phyloP scores from a whole-genome alignment of 148 eudicot genomes.

The Cornus florida region DNA sequence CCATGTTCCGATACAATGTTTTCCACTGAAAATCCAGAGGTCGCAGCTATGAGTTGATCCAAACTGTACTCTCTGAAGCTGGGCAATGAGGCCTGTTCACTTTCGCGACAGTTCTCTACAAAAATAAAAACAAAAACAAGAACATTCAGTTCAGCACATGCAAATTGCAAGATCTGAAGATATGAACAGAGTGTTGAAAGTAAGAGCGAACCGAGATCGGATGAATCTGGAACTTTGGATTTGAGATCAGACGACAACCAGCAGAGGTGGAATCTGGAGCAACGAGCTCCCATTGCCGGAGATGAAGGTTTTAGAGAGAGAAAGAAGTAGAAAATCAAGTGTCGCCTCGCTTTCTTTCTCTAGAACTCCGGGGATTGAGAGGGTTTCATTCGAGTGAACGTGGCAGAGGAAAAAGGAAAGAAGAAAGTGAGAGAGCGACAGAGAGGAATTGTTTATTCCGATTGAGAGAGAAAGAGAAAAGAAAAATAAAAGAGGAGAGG shows the following conservation, averaged over 20 bases:
- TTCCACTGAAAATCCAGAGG: slow-evolving; percentile 65
- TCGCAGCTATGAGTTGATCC: slow-evolving; percentile 63
- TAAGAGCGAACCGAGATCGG: slow-evolving; percentile 50
- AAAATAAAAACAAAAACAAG: slow-evolving; percentile 4
- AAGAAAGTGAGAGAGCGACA: not conserved
- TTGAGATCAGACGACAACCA: slow-evolving; percentile 55
- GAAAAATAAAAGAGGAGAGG: slow-evolving; percentile 12
- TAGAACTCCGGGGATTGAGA: not conserved
- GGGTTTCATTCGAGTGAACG: slow-evolving; percentile 12
- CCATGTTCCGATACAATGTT: slow-evolving; percentile 88
- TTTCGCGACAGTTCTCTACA: slow-evolving; percentile 46
- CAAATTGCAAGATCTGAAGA: not conserved
- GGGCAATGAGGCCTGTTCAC: slow-evolving; percentile 51
- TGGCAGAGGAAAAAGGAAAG: no score
- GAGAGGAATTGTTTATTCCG: slow-evolving; percentile 12
- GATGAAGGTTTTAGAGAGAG: slow-evolving; percentile 14
- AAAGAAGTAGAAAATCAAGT: slow-evolving; percentile 17
- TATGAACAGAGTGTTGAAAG: not conserved
- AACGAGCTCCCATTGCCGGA: slow-evolving; percentile 62
- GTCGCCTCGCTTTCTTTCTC: slow-evolving; percentile 20
- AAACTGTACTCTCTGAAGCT: slow-evolving; percentile 60
- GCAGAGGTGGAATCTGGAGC: slow-evolving; percentile 61
- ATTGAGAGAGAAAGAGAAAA: not conserved
- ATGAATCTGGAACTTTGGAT: slow-evolving; percentile 42
- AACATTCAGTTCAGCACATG: not conserved